These are phyloP conservation scores for Inosperma sp. DNA, from an alignment of 768 basidiomycete species.

Conservation along the genomic window DNA sequence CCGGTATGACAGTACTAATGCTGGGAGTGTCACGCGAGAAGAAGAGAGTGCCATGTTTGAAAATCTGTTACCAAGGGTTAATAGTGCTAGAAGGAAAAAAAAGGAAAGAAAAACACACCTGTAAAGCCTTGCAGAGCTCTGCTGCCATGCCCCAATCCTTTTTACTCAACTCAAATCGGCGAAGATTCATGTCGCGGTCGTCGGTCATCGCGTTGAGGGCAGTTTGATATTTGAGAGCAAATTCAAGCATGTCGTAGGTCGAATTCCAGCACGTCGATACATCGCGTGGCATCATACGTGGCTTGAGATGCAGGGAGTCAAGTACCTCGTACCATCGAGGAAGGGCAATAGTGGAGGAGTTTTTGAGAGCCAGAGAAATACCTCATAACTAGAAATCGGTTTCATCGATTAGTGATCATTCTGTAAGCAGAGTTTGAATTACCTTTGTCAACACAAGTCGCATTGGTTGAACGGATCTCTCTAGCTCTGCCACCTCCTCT, in stretches of 20 bases:
- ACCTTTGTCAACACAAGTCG: conserved; percentile 6
- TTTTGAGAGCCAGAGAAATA: background rate
- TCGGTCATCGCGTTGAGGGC: conserved; percentile 26
- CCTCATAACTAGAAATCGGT: background rate
- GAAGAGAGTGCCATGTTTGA: conserved; percentile 7
- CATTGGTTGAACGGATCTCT: background rate
- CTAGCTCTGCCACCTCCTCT: background rate
- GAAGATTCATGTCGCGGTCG: conserved; percentile 16
- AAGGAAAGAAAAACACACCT: conserved; percentile 20
- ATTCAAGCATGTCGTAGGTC: conserved; percentile 35
- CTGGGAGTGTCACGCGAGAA: conserved; percentile 7
- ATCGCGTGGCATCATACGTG: conserved; percentile 28
- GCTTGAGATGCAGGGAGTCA: conserved; percentile 37
- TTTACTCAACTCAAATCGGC: conserved; percentile 18
- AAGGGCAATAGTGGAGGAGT: background rate
- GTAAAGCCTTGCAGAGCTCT: conserved; percentile 26
- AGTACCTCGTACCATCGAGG: background rate
- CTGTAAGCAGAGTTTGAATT: background rate
- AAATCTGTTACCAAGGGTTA: background rate
- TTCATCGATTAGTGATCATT: background rate
- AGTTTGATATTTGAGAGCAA: conserved; percentile 25
- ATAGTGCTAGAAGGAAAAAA: background rate
- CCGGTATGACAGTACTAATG: conserved; percentile 16
- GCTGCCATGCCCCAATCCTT: conserved; percentile 30
- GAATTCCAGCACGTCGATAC: conserved; percentile 36